Conservation (phyloP, 257 asterid genomes). For the Verbascum thapsus region DNA sequence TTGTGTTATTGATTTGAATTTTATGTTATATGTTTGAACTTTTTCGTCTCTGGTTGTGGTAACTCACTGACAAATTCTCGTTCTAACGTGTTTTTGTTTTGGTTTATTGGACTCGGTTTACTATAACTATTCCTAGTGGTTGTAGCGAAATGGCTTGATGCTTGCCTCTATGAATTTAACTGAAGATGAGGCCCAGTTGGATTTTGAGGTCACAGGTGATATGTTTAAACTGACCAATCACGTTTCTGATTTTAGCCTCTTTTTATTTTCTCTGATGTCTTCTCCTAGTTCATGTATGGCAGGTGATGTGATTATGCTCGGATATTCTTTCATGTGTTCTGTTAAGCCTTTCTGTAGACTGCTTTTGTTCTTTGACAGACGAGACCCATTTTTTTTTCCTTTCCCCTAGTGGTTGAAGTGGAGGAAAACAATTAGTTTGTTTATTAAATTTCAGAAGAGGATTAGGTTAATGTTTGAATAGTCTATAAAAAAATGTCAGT, state of each 20-base stretch:
- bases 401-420: too few species aligned
- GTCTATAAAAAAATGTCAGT: too few species aligned
- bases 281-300: constrained; percentile 58
- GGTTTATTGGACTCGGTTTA: constrained; percentile 21
- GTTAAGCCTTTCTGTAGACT: constrained; percentile 32
- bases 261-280: constrained; percentile 49
- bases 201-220: constrained; percentile 51
- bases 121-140: constrained; percentile 33
- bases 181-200: constrained; percentile 48
- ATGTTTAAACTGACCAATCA: constrained; percentile 35
- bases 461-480: too few species aligned
- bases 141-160: constrained; percentile 50
- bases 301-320: constrained; percentile 52
- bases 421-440: too few species aligned
- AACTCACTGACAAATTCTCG: too few species aligned
- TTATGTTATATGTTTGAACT: constrained; percentile 35
- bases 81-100: constrained; percentile 35
- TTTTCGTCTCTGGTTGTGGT: constrained; percentile 35
- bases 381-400: too few species aligned
- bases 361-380: constrained; percentile 14
- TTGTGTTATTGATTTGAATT: constrained; percentile 32
- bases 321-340: constrained; percentile 34
- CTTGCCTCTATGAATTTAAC: constrained; percentile 43
- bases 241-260: constrained; percentile 26
- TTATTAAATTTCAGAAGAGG: too few species aligned